Base-by-base conservation (phyloP, 768 basidiomycete species). In the Panaeolus papilionaceus region DNA sequence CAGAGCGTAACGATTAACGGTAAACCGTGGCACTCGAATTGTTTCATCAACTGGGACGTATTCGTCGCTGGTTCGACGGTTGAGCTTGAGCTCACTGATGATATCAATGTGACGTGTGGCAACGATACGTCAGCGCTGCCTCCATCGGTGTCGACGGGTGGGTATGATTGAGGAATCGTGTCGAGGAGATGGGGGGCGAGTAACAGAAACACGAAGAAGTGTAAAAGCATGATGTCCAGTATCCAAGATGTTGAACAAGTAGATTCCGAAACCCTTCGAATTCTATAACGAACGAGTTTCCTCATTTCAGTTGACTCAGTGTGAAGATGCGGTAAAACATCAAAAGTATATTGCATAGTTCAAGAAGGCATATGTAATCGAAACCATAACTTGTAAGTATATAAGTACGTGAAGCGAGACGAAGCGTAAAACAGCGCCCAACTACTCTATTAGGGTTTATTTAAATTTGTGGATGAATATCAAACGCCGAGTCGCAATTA, bases 21-120 rank as follows among this genome's bases (percentile, higher is more conserved):
- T 4, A 73, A 81, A 66, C 79, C 82, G 11, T 89, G 87, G 81
- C 84, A 86, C 68, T 89, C 88, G 2, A 89, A 84, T 71, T 90
- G 89, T 67, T 90, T 83, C 71, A 76, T 90, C 61, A 88, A 89
- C 38, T 90, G 88, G 88, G 86, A 88, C 62, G 84, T 85, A n/a
- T 90, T 89, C 70, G 79, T 78, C 26, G 77, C 73, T 3, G 87
- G 87, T 8, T 81, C 86, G 1, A 75, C 82, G 28, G 80, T 90
- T 39, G 88, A 87, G 72, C 75, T 90, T 38, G 83, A 86, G 54
- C 72, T 90, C 66, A 86, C 86, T 4, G 79, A 83, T 66, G 81
- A 89, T 71, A 84, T 86, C 67, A 82, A 77, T 38, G 80, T 86
- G 6, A 78, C 81, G 1, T 90, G 88, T 73, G 89, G 88, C 16